Base-by-base conservation (phyloP, 2,329 filamentous ascomycete genomes). In the Calonectria montana region DNA sequence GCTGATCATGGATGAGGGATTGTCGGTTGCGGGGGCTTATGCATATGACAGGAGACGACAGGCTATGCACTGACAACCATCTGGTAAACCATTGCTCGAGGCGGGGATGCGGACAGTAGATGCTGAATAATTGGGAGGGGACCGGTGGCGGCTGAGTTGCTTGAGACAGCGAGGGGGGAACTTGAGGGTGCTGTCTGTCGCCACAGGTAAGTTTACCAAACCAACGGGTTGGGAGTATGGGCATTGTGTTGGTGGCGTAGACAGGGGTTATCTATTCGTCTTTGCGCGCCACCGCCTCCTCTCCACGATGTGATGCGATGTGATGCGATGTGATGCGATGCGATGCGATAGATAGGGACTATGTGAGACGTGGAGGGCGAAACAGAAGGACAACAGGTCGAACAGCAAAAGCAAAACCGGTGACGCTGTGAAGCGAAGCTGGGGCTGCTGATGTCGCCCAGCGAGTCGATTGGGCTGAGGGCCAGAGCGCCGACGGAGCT, bases 201-300 rank as follows among this genome's bases (percentile, higher is more conserved):
- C 31, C 53, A 37, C 13, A 35, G 10, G 31, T 27, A 59, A 59
- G 31, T 39, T n/a, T 59, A 37, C 53, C 53, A 59, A 23, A 35
- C 53, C n/a, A 37, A 18, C 47, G 31, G 47, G 47, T 47, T 64
- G 59, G 69, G 16, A 35, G 16, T 57, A 69, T 63, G 76, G 75
- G 66, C 69, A 75, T 68, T 72, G 67, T 66, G 74, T 70, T 78
- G 74, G 75, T 78, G 76, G 76, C 76, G 75, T 50, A 31, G 65
- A 53, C 70, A 73, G 66, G 69, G 72, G 65, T 53, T 10, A 16
- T 39, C 29, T 18, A 13, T 45, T 45, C 39, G 53, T 25, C 18
- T 35, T 50, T 29, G 43, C 35, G 39, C 31, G 47, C 45, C 35
- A 39, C 63, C 39, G 59, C 48, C 50, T 41, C 50, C 50, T 45